Percentiles rank a stretch among this genome's conserved stretches.
Evolutionary conservation across 1,284 basidiomycete genomes (phyloP).

Genomic region (Puccinia hordei): DNA sequence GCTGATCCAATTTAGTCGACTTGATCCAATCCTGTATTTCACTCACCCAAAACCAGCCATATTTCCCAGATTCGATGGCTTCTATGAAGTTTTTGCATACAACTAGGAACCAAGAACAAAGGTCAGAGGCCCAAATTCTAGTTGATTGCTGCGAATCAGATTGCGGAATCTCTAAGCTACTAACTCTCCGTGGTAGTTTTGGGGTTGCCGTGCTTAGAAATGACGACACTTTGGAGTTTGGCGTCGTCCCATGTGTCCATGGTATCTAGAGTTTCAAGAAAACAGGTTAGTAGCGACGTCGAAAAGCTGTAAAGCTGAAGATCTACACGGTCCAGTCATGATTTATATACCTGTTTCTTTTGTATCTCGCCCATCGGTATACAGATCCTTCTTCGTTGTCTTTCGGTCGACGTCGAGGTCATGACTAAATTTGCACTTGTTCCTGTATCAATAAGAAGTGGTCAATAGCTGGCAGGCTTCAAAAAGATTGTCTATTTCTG

Average conservation of each 20-base stretch:
- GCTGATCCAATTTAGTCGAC: background rate
- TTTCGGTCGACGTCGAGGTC: constrained; percentile 84
- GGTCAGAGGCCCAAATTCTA: background rate
- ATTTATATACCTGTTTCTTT: constrained; percentile 67
- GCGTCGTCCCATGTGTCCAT: constrained; percentile 99
- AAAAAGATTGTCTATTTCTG: background rate
- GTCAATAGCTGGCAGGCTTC: background rate
- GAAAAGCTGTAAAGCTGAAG: background rate
- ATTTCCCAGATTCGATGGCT: constrained; percentile 91
- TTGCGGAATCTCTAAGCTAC: constrained; percentile 37
- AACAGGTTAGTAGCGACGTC: background rate
- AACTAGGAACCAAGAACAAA: constrained; percentile 64
- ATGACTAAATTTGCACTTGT: constrained; percentile 94
- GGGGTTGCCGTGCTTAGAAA: constrained; percentile 87
- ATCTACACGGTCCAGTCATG: background rate
- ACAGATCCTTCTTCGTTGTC: constrained; percentile 94
- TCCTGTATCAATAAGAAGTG: constrained; percentile 59
- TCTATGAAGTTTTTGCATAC: constrained; percentile 97
- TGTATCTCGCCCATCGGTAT: constrained; percentile 79
- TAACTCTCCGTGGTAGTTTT: constrained; percentile 85
- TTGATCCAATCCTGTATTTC: background rate
- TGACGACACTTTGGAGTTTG: constrained; percentile 81
- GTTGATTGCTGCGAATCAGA: background rate
- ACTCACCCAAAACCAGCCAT: constrained; percentile 79
- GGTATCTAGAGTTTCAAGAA: constrained; percentile 68